Evolutionary conservation across 345 rosid genomes (phyloP).

Genomic region (Eucalyptus cloeziana): DNA sequence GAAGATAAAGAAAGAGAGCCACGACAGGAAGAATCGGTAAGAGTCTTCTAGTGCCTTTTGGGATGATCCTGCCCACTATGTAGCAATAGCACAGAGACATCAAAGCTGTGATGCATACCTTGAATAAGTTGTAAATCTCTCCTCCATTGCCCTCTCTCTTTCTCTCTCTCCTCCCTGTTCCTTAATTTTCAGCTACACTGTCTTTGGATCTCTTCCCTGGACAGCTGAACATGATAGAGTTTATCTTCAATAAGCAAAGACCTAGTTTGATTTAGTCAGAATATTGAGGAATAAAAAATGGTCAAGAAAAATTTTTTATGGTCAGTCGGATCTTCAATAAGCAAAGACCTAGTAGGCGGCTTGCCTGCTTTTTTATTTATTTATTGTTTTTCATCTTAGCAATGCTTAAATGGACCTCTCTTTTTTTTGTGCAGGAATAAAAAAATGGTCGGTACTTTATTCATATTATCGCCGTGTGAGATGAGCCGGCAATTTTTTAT

Average conservation of each 20-base stretch:
- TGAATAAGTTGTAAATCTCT: neutral
- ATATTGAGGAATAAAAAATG: too few species aligned
- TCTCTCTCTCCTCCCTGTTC: neutral
- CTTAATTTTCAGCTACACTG: neutral
- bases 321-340: neutral
- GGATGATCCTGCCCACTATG: neutral
- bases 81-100: constrained; percentile 5
- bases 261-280: neutral
- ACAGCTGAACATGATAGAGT: neutral
- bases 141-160: neutral
- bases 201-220: neutral
- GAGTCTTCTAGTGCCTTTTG: neutral
- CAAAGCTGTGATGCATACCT: constrained; percentile 10
- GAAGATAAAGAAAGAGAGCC: constrained; percentile 9
- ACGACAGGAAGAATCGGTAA: neutral
- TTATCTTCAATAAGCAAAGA: too few species aligned
- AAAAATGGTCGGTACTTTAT: neutral
- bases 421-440: neutral
- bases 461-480: neutral
- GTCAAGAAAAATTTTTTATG: too few species aligned
- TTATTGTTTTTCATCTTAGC: neutral
- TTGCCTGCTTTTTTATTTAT: neutral
- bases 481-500: neutral
- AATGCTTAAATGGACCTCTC: neutral
- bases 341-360: neutral